Base-by-base conservation (phyloP, 192 early-diverging fungal species). In the Dissophora ornata region DNA sequence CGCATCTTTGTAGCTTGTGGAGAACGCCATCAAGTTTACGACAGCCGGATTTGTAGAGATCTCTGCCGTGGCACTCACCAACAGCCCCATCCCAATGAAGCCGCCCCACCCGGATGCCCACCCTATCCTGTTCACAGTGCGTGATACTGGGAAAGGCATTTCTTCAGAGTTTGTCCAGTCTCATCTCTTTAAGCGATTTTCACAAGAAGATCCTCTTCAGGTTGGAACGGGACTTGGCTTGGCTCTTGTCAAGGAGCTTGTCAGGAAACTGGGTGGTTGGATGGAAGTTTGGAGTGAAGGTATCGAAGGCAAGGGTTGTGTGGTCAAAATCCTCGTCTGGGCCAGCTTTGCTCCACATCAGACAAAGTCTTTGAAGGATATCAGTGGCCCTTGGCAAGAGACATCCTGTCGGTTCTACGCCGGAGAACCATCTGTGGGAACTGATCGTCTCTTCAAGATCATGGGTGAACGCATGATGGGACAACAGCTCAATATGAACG, bases 21-120 rank as follows among this genome's bases (percentile, higher is more conserved):
- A 81, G 18, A 87, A 87, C 52, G 77, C 61, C 11, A 69, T 87
- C 47, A 87, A 85, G 62, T 87, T 87, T 50, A 87, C 86, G 4
- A 59, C 73, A 7, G 38, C 77, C 3, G 86, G 86, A 0, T 84
- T 69, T 34, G 84, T 87, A 11, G 77, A 85, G n/a, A 26, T 87
- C 5, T 82, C 67, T 1, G 67, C 85, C 10, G 26, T 58, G 11
- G 42, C 54, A 12, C 52, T 67, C 13, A 71, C 59, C 8, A 53
- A 30, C 29, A 56, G 51, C 25, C 56, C 61, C 24, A 32, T 62
- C n/a, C 48, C 51, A 1, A 56, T 62, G 54, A 71, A 59, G 26
- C 66, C 63, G 1, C 64, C 73, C 3, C 34, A 64, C 25, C 60
- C 77, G n/a, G 52, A 57, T 29, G 54, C 61, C 16, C 63, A 50